Conservation (phyloP, 164 flowering plant genomes). For the Tetracentron sinense region DNA sequence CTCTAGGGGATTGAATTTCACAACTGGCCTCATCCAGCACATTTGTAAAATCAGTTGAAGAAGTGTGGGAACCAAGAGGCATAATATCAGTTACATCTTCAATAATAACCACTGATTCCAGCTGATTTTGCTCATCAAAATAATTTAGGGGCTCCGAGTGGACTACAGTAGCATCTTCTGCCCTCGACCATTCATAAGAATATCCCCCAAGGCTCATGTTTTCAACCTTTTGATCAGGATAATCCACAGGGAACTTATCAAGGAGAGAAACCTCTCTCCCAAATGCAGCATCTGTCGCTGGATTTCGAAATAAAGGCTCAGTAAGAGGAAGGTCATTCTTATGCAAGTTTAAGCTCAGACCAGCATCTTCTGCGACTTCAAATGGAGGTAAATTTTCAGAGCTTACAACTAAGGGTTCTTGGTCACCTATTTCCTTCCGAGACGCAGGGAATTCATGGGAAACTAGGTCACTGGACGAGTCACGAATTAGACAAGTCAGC, state of each 20-base stretch:
- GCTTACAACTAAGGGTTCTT: constrained; percentile 4
- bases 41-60: constrained; percentile 28
- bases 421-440: constrained; percentile 12
- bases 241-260: background rate
- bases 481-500: constrained; percentile 10
- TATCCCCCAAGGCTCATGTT: background rate
- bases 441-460: constrained; percentile 6
- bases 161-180: background rate
- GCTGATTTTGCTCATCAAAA: constrained; percentile 14
- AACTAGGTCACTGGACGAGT: constrained; percentile 12
- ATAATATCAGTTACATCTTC: constrained; percentile 51
- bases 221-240: background rate
- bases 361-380: background rate
- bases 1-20: constrained; percentile 25
- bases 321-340: background rate
- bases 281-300: background rate
- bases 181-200: background rate
- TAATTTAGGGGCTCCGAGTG: background rate
- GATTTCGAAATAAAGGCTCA: background rate
- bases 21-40: constrained; percentile 28
- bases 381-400: constrained; percentile 21
- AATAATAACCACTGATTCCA: constrained; percentile 33
- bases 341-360: background rate
- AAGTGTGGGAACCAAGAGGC: constrained; percentile 25
- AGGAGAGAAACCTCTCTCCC: background rate